Percentiles rank a stretch among this genome's conserved stretches.
Evolutionary conservation across 257 asterid species (phyloP).

Genomic region (Petunia secreta): DNA sequence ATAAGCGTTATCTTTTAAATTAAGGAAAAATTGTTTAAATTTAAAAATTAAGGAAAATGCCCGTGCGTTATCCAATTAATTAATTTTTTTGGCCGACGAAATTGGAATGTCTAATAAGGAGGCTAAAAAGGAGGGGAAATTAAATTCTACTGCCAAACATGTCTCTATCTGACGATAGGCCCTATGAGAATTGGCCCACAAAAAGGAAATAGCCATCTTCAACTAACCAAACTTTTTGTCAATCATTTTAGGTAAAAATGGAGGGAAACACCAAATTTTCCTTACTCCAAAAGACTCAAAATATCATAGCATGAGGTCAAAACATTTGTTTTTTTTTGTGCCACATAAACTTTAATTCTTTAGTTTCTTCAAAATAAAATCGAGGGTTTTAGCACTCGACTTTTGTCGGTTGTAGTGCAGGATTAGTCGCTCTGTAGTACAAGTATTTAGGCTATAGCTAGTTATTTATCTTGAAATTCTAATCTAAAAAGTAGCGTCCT

Average conservation of each 20-base stretch:
- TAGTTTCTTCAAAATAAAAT: too few relatives aligned
- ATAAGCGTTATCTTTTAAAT: neutral
- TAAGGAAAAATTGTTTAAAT: neutral
- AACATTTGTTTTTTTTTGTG: neutral
- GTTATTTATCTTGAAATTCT: too few relatives aligned
- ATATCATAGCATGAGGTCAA: neutral
- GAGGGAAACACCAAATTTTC: constrained; percentile 14
- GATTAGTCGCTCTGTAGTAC: too few relatives aligned
- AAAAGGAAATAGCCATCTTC: neutral
- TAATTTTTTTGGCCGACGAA: neutral
- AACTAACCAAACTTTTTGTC: constrained; percentile 1
- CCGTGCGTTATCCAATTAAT: neutral
- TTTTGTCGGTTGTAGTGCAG: too few relatives aligned
- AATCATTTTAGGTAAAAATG: constrained; percentile 14
- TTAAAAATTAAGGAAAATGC: neutral
- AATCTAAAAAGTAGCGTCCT: too few relatives aligned
- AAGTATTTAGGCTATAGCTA: too few relatives aligned
- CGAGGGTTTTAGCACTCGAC: too few relatives aligned
- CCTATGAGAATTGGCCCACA: constrained; percentile 17
- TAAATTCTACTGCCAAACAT: neutral
- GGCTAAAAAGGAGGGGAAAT: neutral
- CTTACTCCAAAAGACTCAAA: neutral
- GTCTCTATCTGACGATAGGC: neutral
- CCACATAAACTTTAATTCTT: neutral
- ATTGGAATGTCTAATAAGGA: neutral